Base-by-base conservation (phyloP, 495 filamentous ascomycete genomes). In the Penicillium desertorum region DNA sequence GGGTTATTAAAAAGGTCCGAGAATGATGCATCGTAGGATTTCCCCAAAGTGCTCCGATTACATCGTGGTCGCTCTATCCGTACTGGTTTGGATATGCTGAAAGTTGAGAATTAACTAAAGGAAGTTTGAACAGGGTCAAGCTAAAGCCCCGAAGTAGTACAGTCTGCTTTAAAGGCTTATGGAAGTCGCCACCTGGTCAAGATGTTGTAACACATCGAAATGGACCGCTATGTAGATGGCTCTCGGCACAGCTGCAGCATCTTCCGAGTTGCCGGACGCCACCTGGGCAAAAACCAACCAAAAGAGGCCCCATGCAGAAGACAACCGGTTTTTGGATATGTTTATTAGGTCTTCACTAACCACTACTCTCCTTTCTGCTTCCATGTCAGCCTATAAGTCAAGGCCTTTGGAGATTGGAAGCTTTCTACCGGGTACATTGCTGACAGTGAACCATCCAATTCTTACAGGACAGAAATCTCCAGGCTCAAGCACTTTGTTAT, bases 401-500 rank as follows among this genome's bases (percentile, higher is more conserved):
- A n/a, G n/a, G 2, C 7, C 16, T 7, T n/a, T 8, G 2, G n/a
- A 17, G 1, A 39, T 17, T n/a, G 36, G 8, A 39, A 39, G 16
- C 36, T 39, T 39, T 4, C 36, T 37, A 12, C 14, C 4, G 16
- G 14, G 36, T 37, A 37, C 6, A 5, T n/a, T 7, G 16, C 36
- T 2, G 9, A 8, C 36, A 17, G 7, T 17, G 19, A 23, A 5
- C 42, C 29, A 32, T 42, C 57, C 14, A 73, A 57, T 74, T 67
- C 57, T 71, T 67, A 53, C 71, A 72, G 71, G 60, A 44, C 4
- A 20, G 29, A 74, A 71, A 3, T 32, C 12, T 0, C 58, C 62
- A 1, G 1, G 46, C 22, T 66, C 57, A 62, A 65, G 72, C 1
- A 25, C 22, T 2, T 57, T 6, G 44, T 69, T 69, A 1, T 59